These are phyloP conservation scores for Pseudogymnoascus sp. DNA, from an alignment of 2,329 filamentous ascomycete species.

Conservation along the genomic window DNA sequence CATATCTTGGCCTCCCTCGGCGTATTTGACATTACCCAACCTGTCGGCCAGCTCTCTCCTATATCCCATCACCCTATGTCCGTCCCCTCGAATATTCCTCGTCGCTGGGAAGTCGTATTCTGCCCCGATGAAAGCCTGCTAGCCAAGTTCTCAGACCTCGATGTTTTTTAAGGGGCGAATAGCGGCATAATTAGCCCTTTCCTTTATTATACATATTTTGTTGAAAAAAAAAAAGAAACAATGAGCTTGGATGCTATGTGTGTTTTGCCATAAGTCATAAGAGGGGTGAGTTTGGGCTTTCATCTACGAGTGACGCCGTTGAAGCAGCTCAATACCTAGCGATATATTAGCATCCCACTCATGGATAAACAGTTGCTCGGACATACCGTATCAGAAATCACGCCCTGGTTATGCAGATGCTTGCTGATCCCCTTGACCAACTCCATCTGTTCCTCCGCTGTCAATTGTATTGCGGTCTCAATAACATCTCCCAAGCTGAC, in stretches of 20 bases:
- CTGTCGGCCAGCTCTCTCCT: not conserved
- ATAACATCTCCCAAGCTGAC: constrained; percentile 79
- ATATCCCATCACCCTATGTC: constrained; percentile 6
- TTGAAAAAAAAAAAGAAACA: constrained; percentile 8
- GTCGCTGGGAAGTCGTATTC: not conserved
- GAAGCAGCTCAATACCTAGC: constrained; percentile 7
- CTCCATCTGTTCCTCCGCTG: constrained; percentile 82
- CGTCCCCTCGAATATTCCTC: not conserved
- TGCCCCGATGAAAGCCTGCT: not conserved
- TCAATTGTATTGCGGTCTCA: constrained; percentile 81
- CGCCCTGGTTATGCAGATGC: constrained; percentile 58
- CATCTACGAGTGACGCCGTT: constrained; percentile 7
- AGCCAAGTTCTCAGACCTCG: not conserved
- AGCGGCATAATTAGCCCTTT: constrained; percentile 2
- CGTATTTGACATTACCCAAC: constrained; percentile 9
- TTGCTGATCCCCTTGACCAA: constrained; percentile 57
- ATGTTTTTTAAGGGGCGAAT: not conserved
- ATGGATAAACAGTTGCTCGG: not conserved
- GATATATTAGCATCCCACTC: constrained; percentile 1
- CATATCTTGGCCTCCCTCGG: constrained; percentile 1
- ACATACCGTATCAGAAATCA: constrained; percentile 28
- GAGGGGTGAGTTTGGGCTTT: constrained; percentile 3
- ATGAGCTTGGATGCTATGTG: constrained; percentile 8
- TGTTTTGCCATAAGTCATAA: constrained; percentile 7
- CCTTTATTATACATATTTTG: constrained; percentile 7